A percentile compares a stretch with the other conserved stretches of the same genome.
Evolutionary conservation across 208 protist genomes (phyloP).

Genomic region (Trypanosoma brucei): DNA sequence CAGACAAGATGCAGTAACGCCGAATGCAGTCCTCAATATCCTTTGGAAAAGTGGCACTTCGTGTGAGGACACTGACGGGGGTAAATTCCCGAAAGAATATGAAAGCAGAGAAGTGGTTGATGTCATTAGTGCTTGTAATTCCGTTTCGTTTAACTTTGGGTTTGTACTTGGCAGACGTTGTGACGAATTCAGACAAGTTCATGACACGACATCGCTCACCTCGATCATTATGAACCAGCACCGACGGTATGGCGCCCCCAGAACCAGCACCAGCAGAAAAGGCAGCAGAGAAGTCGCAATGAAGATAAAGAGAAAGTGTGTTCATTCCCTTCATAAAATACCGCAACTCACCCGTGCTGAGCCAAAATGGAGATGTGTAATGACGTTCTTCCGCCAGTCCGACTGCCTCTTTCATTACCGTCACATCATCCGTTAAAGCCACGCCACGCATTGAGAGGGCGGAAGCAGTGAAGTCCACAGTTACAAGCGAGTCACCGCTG

Average conservation of each 20-base stretch:
- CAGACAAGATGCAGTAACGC: constrained; percentile 25
- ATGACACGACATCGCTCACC: neutral
- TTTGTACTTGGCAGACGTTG: neutral
- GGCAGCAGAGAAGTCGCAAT: neutral
- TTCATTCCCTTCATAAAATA: constrained; percentile 9
- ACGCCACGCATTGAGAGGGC: constrained; percentile 39
- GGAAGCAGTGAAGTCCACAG: constrained; percentile 25
- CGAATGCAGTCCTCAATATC: constrained; percentile 37
- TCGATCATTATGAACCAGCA: constrained; percentile 22
- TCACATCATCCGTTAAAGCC: constrained; percentile 21
- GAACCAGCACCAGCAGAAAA: neutral
- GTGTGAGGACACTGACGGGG: constrained; percentile 49
- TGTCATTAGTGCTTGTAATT: neutral
- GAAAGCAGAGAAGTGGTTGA: constrained; percentile 16
- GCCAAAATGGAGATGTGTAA: constrained; percentile 57
- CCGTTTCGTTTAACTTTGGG: neutral
- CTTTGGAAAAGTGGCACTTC: constrained; percentile 16
- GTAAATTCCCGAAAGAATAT: constrained; percentile 43
- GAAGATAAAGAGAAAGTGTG: neutral
- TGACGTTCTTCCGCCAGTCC: neutral
- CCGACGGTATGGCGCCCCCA: constrained; percentile 9
- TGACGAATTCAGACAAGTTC: constrained; percentile 19
- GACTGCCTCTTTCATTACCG: constrained; percentile 9
- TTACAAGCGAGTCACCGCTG: constrained; percentile 24
- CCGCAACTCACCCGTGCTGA: constrained; percentile 26